Evolutionary conservation across 2,329 filamentous ascomycete genomes (phyloP).

Genomic region (Aspergillus sojae): DNA sequence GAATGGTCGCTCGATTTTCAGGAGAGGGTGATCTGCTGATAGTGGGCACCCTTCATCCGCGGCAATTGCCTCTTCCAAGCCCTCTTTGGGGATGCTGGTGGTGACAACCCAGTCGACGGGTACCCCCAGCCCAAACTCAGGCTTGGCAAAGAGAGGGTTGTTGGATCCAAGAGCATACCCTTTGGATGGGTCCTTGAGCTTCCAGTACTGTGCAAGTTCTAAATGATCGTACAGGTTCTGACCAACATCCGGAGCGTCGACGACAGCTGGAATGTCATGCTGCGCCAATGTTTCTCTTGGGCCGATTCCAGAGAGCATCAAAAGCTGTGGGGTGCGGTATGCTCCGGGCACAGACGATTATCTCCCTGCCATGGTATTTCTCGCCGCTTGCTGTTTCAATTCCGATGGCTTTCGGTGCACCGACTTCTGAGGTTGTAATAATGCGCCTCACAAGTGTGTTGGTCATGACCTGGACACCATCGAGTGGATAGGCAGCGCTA

Average conservation of each 20-base stretch:
- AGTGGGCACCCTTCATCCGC: not conserved
- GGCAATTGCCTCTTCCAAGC: not conserved
- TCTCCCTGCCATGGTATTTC: conserved; percentile 35
- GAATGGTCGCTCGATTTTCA: not conserved
- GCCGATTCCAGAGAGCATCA: conserved; percentile 36
- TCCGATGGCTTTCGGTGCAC: not conserved
- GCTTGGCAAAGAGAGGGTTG: conserved; percentile 14
- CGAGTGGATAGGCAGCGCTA: conserved; percentile 11
- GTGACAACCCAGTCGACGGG: conserved; percentile 21
- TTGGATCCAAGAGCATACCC: conserved; percentile 19
- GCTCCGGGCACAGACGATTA: conserved; percentile 47
- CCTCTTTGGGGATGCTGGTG: conserved; percentile 9
- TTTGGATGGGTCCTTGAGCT: conserved; percentile 20
- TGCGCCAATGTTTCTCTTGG: conserved; percentile 25
- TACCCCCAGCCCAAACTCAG: conserved; percentile 5
- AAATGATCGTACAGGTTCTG: conserved; percentile 17
- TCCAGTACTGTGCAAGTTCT: conserved; percentile 15
- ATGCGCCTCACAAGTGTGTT: conserved; percentile 12
- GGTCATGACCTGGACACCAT: conserved; percentile 8
- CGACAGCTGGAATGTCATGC: conserved; percentile 29
- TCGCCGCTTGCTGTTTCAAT: not conserved
- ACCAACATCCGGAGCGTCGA: conserved; percentile 16
- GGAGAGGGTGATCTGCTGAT: not conserved
- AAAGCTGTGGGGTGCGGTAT: conserved; percentile 46
- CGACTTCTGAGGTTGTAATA: not conserved